These are phyloP conservation scores for Pseudohyphozyma bogoriensis DNA, from an alignment of 768 basidiomycete genomes.

Conservation along the genomic window DNA sequence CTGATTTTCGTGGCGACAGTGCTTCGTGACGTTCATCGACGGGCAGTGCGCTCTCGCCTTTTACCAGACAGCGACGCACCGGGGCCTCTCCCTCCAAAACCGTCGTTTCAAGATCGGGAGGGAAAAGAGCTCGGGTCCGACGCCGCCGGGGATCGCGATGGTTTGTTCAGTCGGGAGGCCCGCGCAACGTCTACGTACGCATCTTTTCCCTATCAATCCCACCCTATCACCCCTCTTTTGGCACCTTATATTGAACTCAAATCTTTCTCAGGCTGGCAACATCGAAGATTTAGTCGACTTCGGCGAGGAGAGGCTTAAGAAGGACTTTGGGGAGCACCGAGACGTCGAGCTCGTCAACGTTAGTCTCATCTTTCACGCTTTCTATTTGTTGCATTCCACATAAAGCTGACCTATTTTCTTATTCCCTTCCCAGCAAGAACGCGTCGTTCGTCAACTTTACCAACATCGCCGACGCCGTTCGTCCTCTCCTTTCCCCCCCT, in stretches of 20 bases:
- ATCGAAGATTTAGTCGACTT: conserved; percentile 91
- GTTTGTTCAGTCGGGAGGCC: conserved; percentile 87
- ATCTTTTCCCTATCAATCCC: neutral
- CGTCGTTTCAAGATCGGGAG: conserved; percentile 92
- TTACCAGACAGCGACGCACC: conserved; percentile 80
- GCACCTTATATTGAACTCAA: too few species aligned
- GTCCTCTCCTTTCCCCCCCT: neutral
- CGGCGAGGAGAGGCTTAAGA: conserved; percentile 75
- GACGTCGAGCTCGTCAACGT: conserved; percentile 67
- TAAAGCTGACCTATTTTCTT: too few species aligned
- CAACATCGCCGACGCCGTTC: conserved; percentile 69
- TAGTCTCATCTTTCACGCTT: neutral
- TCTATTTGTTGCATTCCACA: neutral
- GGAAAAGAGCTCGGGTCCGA: conserved; percentile 82
- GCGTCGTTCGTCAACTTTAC: conserved; percentile 95
- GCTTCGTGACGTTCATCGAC: conserved; percentile 74
- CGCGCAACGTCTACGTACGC: conserved; percentile 72
- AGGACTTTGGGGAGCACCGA: conserved; percentile 89
- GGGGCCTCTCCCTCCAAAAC: conserved; percentile 83
- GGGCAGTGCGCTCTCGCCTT: conserved; percentile 86
- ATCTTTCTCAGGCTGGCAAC: conserved; percentile 19
- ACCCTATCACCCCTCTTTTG: neutral
- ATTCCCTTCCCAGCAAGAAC: conserved; percentile 54
- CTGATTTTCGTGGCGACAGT: conserved; percentile 7
- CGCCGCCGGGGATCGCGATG: conserved; percentile 69